A percentile compares a stretch with the other conserved stretches of the same genome.
Conservation (phyloP, 2,329 filamentous ascomycete genomes). For the Fusarium azukiicola region DNA sequence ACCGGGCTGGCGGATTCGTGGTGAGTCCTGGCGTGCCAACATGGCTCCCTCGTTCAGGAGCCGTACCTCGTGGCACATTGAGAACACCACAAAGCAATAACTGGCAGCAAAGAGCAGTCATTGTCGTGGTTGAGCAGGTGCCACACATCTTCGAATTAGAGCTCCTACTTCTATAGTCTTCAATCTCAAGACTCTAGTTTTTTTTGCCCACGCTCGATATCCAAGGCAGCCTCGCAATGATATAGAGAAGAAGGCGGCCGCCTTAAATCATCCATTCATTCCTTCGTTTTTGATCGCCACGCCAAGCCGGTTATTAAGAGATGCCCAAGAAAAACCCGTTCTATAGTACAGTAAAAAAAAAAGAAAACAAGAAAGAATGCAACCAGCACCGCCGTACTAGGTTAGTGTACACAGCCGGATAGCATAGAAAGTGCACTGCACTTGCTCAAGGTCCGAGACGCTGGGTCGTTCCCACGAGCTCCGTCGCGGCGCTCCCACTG, state of each 20-base stretch:
- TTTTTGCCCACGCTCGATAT: constrained; percentile 32
- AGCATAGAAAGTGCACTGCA: constrained; percentile 33
- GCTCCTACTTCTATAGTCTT: constrained; percentile 22
- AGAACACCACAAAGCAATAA: background rate
- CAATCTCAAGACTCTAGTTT: constrained; percentile 9
- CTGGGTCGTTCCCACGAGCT: constrained; percentile 81
- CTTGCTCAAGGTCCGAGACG: constrained; percentile 82
- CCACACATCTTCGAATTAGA: constrained; percentile 10
- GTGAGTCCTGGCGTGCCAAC: background rate
- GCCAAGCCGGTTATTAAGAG: constrained; percentile 36
- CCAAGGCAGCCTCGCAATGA: constrained; percentile 23
- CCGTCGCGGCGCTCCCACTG: constrained; percentile 72
- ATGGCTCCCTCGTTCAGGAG: background rate
- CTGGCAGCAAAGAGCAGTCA: too few relatives aligned
- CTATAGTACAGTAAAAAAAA: constrained; percentile 45
- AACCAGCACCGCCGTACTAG: constrained; percentile 27
- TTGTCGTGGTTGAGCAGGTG: background rate
- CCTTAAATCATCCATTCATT: constrained; percentile 35
- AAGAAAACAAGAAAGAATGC: constrained; percentile 23
- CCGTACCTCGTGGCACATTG: too few relatives aligned
- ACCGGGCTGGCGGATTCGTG: background rate
- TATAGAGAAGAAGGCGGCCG: constrained; percentile 12
- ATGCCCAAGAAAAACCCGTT: constrained; percentile 38
- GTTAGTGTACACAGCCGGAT: constrained; percentile 25
- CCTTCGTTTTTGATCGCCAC: constrained; percentile 41